A percentile compares a stretch with the other conserved stretches of the same genome.
phyloP scores from a whole-genome alignment of 1,284 basidiomycete species.

The Ustilago nuda region DNA sequence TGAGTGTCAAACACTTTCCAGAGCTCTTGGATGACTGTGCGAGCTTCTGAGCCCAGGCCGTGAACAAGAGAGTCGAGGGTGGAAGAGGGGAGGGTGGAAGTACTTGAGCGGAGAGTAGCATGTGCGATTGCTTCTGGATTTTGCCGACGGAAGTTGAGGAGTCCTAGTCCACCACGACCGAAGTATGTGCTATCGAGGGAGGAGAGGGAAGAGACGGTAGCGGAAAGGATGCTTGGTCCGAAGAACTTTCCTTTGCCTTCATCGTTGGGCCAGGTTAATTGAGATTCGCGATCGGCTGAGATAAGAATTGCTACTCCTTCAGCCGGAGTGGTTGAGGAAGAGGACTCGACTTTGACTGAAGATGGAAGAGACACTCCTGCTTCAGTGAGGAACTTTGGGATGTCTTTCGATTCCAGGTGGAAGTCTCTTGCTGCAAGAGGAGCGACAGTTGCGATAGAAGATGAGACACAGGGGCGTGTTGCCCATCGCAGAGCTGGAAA shows the following conservation, averaged over 20 bases:
- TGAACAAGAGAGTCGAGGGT: constrained; percentile 21
- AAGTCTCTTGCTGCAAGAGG: constrained; percentile 16
- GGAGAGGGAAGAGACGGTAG: constrained; percentile 10
- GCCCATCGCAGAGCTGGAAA: background rate
- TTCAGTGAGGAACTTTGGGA: constrained; percentile 30
- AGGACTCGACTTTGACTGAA: constrained; percentile 11
- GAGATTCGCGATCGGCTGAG: constrained; percentile 46
- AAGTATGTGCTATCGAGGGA: constrained; percentile 34
- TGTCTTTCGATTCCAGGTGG: constrained; percentile 39
- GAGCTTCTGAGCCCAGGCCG: constrained; percentile 17
- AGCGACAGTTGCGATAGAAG: background rate
- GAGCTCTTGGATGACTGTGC: constrained; percentile 16
- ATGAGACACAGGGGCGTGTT: background rate
- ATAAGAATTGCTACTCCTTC: constrained; percentile 48
- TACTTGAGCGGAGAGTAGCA: constrained; percentile 13
- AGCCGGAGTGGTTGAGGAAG: background rate
- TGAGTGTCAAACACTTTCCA: constrained; percentile 45
- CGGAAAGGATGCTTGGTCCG: constrained; percentile 46
- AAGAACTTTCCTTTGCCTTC: constrained; percentile 22
- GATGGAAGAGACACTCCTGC: constrained; percentile 14
- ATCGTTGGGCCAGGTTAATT: constrained; percentile 23
- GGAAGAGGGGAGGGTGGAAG: background rate
- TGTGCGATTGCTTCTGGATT: constrained; percentile 2
- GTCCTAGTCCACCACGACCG: constrained; percentile 45
- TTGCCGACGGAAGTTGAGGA: constrained; percentile 35